These are phyloP conservation scores for Thermomyces lanuginosus DNA, from an alignment of 2,329 filamentous ascomycete species.

Conservation along the genomic window DNA sequence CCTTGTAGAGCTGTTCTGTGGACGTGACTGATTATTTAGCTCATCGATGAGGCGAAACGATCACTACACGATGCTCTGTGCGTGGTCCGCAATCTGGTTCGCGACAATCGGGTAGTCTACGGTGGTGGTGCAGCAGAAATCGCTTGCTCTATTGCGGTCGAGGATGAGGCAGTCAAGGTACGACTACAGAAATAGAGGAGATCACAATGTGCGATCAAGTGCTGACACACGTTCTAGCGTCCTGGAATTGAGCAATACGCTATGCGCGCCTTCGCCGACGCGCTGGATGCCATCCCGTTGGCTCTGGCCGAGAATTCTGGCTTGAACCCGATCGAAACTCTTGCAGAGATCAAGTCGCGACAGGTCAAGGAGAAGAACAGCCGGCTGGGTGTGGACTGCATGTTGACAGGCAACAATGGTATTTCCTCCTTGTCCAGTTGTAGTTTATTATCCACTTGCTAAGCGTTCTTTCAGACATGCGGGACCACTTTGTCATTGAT, in stretches of 20 bases:
- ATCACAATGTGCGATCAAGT: not conserved
- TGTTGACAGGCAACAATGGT: conserved; percentile 82
- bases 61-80: conserved; percentile 95
- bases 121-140: conserved; percentile 94
- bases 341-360: conserved; percentile 88
- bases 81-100: conserved; percentile 89
- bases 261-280: conserved; percentile 95
- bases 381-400: conserved; percentile 87
- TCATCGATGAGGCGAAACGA: conserved; percentile 97
- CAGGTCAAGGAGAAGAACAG: conserved; percentile 75
- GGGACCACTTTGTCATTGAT: conserved; percentile 93
- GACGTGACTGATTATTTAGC: conserved; percentile 36
- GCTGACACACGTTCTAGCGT: conserved; percentile 36
- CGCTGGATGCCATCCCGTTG: conserved; percentile 85
- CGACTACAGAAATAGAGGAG: conserved; percentile 5
- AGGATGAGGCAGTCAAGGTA: conserved; percentile 76
- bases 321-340: conserved; percentile 83
- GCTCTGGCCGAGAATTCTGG: conserved; percentile 94
- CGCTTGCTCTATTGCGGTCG: conserved; percentile 87
- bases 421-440: conserved; percentile 16
- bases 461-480: conserved; percentile 85
- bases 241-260: conserved; percentile 97
- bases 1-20: not conserved
- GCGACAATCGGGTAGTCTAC: conserved; percentile 93
- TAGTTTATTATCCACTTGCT: conserved; percentile 2